phyloP scores from a whole-genome alignment of 2,329 filamentous ascomycete species.

The Verticillium nonalfalfae region DNA sequence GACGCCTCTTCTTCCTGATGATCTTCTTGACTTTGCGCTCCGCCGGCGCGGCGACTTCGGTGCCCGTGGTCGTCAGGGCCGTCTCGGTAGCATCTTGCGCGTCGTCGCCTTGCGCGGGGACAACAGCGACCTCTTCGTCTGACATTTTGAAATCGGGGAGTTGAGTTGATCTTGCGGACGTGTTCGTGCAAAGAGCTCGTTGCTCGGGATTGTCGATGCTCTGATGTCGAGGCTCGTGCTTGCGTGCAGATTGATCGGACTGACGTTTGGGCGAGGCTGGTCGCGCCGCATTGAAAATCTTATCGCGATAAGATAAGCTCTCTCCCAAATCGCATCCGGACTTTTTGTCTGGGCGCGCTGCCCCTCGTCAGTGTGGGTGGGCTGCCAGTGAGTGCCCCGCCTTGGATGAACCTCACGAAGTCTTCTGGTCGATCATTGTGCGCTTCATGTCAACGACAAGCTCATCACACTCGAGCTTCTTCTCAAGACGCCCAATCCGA shows the following conservation, averaged over 20 bases:
- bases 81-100: slow-evolving; percentile 17
- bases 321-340: not conserved
- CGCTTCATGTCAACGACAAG: not conserved
- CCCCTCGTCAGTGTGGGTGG: slow-evolving; percentile 11
- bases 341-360: slow-evolving; percentile 6
- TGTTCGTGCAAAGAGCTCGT: not conserved
- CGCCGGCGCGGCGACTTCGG: slow-evolving; percentile 38
- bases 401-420: slow-evolving; percentile 4
- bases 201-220: not conserved
- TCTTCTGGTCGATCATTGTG: not conserved
- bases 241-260: not conserved
- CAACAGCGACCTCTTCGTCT: slow-evolving; percentile 4
- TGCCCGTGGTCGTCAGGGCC: slow-evolving; percentile 29
- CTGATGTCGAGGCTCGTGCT: not conserved
- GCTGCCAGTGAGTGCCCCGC: slow-evolving; percentile 7
- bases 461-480: not conserved
- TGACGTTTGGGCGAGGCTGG: not conserved
- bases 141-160: slow-evolving; percentile 2
- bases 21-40: slow-evolving; percentile 79
- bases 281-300: slow-evolving; percentile 2
- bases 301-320: slow-evolving; percentile 6
- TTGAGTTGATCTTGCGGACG: not conserved
- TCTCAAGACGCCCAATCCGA: not conserved
- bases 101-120: slow-evolving; percentile 15
- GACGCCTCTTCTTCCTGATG: slow-evolving; percentile 82